A percentile compares a stretch with the other conserved stretches of the same genome.
These are phyloP conservation scores for Aureobasidium sp. DNA, from an alignment of 2,329 filamentous ascomycete species.

Conservation along the genomic window DNA sequence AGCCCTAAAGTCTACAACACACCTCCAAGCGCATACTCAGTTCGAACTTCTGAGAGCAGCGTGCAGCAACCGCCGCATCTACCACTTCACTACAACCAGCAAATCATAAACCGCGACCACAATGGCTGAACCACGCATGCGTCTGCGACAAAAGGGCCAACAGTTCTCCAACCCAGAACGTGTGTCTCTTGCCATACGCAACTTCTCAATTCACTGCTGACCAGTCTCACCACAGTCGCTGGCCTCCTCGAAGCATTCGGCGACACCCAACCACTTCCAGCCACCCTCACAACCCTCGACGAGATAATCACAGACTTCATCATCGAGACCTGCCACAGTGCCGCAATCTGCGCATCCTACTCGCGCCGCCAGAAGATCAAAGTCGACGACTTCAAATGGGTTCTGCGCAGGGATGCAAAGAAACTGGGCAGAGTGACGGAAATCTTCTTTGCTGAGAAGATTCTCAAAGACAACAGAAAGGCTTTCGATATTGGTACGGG, in stretches of 20 bases:
- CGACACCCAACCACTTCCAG: constrained; percentile 70
- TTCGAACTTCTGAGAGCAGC: neutral
- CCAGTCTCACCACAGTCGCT: constrained; percentile 35
- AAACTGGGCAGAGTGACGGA: constrained; percentile 88
- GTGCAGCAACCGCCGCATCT: neutral
- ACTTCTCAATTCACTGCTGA: constrained; percentile 18
- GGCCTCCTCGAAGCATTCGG: constrained; percentile 53
- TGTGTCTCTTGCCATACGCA: constrained; percentile 22
- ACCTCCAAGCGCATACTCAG: neutral
- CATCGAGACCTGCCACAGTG: constrained; percentile 85
- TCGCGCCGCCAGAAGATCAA: constrained; percentile 93
- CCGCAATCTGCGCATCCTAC: constrained; percentile 77
- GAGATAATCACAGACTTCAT: constrained; percentile 97
- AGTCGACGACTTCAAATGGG: constrained; percentile 95
- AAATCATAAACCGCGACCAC: neutral
- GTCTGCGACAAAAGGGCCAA: constrained; percentile 40
- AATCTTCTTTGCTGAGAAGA: constrained; percentile 78
- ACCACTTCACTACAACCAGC: neutral
- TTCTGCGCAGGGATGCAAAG: constrained; percentile 72
- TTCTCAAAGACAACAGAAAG: constrained; percentile 77
- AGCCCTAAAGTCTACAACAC: neutral
- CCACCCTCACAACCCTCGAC: constrained; percentile 81
- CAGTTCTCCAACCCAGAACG: constrained; percentile 40
- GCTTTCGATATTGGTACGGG: constrained; percentile 63
- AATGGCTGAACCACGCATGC: constrained; percentile 45